Percentiles rank a stretch among this genome's conserved stretches.
These are phyloP conservation scores for Ceratocystis eucalypticola DNA, from an alignment of 2,329 filamentous ascomycete species.

Conservation along the genomic window DNA sequence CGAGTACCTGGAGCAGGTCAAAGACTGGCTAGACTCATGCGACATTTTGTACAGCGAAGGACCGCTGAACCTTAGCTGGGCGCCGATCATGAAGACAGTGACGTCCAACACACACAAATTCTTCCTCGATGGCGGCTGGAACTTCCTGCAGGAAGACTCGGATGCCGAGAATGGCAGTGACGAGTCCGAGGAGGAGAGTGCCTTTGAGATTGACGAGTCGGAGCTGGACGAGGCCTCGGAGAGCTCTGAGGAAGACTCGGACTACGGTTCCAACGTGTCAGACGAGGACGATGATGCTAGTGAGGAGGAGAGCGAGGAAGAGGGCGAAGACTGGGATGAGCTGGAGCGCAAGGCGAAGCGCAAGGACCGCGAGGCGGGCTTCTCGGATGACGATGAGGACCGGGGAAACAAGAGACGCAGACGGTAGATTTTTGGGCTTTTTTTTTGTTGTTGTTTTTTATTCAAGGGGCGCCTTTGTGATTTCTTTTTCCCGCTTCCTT, in stretches of 20 bases:
- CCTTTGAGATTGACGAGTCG: conserved; percentile 78
- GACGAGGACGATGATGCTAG: conserved; percentile 62
- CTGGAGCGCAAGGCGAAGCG: conserved; percentile 83
- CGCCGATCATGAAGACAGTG: conserved; percentile 98
- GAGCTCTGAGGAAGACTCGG: conserved; percentile 67
- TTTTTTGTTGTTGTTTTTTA: background rate
- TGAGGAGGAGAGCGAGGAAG: conserved; percentile 50
- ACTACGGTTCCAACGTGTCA: conserved; percentile 81
- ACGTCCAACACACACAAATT: conserved; percentile 87
- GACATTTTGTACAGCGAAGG: conserved; percentile 92
- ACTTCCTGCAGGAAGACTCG: conserved; percentile 74
- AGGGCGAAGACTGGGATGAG: conserved; percentile 87
- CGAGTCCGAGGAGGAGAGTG: conserved; percentile 68
- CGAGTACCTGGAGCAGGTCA: conserved; percentile 84
- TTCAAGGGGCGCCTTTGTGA: conserved; percentile 11
- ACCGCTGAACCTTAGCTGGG: conserved; percentile 95
- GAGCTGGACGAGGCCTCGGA: conserved; percentile 74
- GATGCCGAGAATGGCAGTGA: conserved; percentile 68
- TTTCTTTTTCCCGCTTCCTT: conserved; percentile 9
- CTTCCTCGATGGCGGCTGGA: conserved; percentile 92
- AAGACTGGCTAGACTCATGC: conserved; percentile 92
- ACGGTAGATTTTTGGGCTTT: conserved; percentile 19
- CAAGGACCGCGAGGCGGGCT: conserved; percentile 52
- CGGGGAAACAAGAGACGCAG: conserved; percentile 46
- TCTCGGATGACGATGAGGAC: conserved; percentile 52